Conservation (phyloP, 768 basidiomycete species). For the Hygrophoropsis aurantiaca region DNA sequence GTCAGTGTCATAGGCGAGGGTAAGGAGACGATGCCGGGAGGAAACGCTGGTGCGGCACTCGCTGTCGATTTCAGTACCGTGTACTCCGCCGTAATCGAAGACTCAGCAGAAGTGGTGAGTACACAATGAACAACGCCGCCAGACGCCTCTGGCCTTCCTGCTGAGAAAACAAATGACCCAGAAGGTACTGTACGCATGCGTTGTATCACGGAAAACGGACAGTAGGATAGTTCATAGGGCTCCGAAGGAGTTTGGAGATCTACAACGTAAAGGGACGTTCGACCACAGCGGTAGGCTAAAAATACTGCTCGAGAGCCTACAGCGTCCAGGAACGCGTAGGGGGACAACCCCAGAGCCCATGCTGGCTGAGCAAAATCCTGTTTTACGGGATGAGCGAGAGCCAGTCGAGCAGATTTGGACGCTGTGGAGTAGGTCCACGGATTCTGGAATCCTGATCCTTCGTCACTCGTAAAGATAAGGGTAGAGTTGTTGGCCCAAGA, state of each 20-base stretch:
- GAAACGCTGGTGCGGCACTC: conserved; percentile 1
- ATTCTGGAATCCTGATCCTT: conserved; percentile 60
- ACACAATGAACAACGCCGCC: conserved; percentile 30
- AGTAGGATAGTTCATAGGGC: conserved; percentile 24
- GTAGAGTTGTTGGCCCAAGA: conserved; percentile 55
- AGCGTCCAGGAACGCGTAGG: conserved; percentile 45
- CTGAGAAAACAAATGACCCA: conserved; percentile 32
- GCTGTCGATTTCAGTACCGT: conserved; percentile 24
- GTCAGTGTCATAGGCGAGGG: conserved; percentile 48
- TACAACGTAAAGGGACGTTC: conserved; percentile 34
- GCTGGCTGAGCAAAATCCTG: conserved; percentile 59
- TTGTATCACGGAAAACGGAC: conserved; percentile 32
- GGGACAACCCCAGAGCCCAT: conserved; percentile 53
- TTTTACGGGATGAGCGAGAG: conserved; percentile 37
- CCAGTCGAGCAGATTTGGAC: conserved; percentile 34
- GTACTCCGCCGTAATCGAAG: conserved; percentile 22
- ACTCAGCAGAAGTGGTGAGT: conserved; percentile 17
- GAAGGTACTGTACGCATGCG: conserved; percentile 23
- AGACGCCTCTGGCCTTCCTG: conserved; percentile 29
- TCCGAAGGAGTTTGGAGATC: conserved; percentile 22
- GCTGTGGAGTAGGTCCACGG: conserved; percentile 54
- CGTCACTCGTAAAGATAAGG: conserved; percentile 65
- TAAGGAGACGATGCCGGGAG: conserved; percentile 40
- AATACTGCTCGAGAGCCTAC: conserved; percentile 27
- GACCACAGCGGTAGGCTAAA: conserved; percentile 31